Base-by-base conservation (phyloP, 805 yeast species). In the Nakazawaea ishiwadae region DNA sequence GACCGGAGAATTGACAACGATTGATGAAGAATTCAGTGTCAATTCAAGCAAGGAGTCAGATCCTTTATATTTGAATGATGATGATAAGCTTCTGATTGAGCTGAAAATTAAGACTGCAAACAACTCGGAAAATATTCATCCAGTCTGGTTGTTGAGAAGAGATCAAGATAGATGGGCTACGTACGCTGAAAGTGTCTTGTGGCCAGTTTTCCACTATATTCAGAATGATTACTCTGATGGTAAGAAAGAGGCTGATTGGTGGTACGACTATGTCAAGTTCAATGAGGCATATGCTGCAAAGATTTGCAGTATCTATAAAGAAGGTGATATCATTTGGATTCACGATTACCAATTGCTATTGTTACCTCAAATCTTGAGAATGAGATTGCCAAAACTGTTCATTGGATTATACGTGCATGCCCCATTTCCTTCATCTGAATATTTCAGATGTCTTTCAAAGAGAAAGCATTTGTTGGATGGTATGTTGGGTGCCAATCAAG, bases 121-220 rank as follows among this genome's bases (percentile, higher is more conserved):
- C 50, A 60, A 66, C 15, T 62, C 78, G 19, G 68, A 72, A 12
- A 66, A 73, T 40, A 68, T 86, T 35, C 93, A 84, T 55, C 97
- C 98, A 0, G 84, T 91, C 40, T 90, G 97, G 96, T 66, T 91
- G 26, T 68, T 84, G 42, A 75, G 93, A 47, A 75, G 81, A 46
- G 84, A 84, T 60, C 95, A 85, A 59, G 69, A 69, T 33, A 69
- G 90, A 45, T 91, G 97, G 96, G 73, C 97, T 50, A 73, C 72
- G 50, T 91, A 87, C 56, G 95, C 97, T 1, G 98, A 91, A 57
- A 79, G 84, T 52, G 81, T 82, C 16, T 66, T 93, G 21, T 93
- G 99, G 98, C 96, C 96, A 1, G 83, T 88, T 2, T 80, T 91
- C 62, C 99, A 93, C 57, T 93, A 93, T 64, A 88, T 93, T 59